Evolutionary conservation across 176 grass and related monocot species (phyloP), one percentile per base, ranked within the genome.

Genomic region (Eleusine indica): DNA sequence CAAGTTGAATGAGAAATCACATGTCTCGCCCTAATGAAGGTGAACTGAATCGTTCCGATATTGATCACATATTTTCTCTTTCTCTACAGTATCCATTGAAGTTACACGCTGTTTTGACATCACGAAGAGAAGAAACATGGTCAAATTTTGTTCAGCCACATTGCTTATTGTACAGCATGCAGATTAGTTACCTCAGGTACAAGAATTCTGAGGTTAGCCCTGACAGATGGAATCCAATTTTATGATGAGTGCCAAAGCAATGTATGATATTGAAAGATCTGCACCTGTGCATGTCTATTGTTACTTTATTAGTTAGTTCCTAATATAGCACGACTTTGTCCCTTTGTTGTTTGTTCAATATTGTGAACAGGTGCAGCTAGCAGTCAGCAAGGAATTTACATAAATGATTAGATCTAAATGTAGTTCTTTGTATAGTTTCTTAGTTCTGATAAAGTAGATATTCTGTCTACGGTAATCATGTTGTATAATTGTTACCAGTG

Each of bases 1-100:
- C 32, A 74, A 73, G 18, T 28, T 75, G 70, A 74, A 80, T 11
- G 3, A 75, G 57, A 46, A 73, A 72, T 12, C 14, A 67, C 73
- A 64, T 85, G 54, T 49, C 44, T 77, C 76, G 12, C 63, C 25
- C 22, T 72, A 71, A 39, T 10, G 2, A 47, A 39, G 52, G 58
- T 65, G 62, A 25, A 46, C 15, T 29, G 10, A 73, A 49, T 80
- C 48, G 8, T 54, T 63, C 57, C 4, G 53, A 81, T 79, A 38
- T 71, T 63, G 83, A 35, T 70, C 54, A 83, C n/a, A 64, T 47
- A 70, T 51, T 46, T 11, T 54, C 1, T 89, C 75, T 18, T 18
- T 71, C 53, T 37, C 53, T 65, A 29, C 77, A 64, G 77, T 62
- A 25, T 54, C 49, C 40, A 79, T 83, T 79, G 71, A 84, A 84